These are phyloP conservation scores for Talaromyces nanjingensis DNA, from an alignment of 495 filamentous ascomycete genomes.

Conservation along the genomic window DNA sequence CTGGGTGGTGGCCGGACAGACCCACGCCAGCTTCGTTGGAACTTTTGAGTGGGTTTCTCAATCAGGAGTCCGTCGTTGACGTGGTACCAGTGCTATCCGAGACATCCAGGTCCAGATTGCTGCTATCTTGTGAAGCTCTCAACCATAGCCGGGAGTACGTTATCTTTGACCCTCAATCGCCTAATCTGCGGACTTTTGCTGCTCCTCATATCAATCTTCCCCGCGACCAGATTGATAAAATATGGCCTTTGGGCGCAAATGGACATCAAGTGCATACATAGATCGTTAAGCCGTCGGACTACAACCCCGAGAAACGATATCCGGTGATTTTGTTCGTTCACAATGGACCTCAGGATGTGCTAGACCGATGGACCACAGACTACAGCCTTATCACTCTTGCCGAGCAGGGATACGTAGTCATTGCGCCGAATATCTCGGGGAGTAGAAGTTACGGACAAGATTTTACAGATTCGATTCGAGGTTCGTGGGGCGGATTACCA, in stretches of 20 bases:
- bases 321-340: constrained; percentile 46
- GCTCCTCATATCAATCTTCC: constrained; percentile 48
- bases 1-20: constrained; percentile 40
- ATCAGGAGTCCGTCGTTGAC: constrained; percentile 51
- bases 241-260: constrained; percentile 18
- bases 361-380: constrained; percentile 41
- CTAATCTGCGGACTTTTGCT: constrained; percentile 32
- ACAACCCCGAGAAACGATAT: constrained; percentile 40
- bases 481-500: constrained; percentile 46
- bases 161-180: constrained; percentile 45
- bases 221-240: not conserved
- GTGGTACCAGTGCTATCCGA: constrained; percentile 41
- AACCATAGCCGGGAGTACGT: constrained; percentile 63
- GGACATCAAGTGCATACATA: constrained; percentile 42
- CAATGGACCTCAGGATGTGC: constrained; percentile 46
- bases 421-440: constrained; percentile 48
- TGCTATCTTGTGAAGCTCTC: constrained; percentile 58
- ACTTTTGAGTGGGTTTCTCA: constrained; percentile 45
- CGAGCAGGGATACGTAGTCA: constrained; percentile 51
- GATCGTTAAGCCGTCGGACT: constrained; percentile 38
- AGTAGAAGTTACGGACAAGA: constrained; percentile 23
- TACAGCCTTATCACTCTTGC: constrained; percentile 49
- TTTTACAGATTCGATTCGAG: constrained; percentile 38
- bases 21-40: constrained; percentile 18
- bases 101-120: constrained; percentile 39